Evolutionary conservation across 305 asterid genomes (phyloP).

Genomic region (Striga hermonthica): DNA sequence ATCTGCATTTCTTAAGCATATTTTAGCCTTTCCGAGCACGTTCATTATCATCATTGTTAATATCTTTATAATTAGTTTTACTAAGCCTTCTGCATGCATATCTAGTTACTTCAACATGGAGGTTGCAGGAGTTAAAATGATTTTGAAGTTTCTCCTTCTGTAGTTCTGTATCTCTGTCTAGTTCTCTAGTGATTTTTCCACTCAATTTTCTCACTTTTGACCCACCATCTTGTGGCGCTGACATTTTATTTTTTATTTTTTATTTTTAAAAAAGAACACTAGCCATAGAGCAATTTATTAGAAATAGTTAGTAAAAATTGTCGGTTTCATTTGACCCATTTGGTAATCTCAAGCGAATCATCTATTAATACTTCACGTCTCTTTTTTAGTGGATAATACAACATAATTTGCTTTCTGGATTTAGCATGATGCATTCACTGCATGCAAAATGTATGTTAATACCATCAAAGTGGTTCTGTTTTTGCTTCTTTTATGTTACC

Average conservation of each 20-base stretch:
- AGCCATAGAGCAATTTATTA: background rate
- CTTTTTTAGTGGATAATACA: conserved; percentile 5
- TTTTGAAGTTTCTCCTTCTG: too few relatives aligned
- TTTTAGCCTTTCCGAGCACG: conserved; percentile 9
- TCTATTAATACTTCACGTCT: background rate
- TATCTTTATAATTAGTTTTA: conserved; percentile 1
- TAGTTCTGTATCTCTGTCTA: too few relatives aligned
- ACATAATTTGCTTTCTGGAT: conserved; percentile 1
- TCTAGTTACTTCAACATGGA: too few relatives aligned
- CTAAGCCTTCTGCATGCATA: conserved; percentile 10
- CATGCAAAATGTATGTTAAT: conserved; percentile 3
- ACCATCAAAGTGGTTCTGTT: conserved; percentile 28
- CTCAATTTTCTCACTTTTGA: conserved; percentile 11
- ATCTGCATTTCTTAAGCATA: conserved; percentile 15
- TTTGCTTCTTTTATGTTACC: conserved; percentile 31
- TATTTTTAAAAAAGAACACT: background rate
- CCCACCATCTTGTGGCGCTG: background rate
- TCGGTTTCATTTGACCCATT: background rate
- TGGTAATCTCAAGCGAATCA: background rate
- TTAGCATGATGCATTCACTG: conserved; percentile 9
- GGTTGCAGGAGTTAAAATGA: too few relatives aligned
- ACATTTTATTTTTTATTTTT: background rate
- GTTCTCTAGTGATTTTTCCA: background rate
- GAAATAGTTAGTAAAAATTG: background rate
- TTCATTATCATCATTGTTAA: background rate